Conservation (phyloP, 1,139 yeast genomes). For the Blastobotrys capitulatus region DNA sequence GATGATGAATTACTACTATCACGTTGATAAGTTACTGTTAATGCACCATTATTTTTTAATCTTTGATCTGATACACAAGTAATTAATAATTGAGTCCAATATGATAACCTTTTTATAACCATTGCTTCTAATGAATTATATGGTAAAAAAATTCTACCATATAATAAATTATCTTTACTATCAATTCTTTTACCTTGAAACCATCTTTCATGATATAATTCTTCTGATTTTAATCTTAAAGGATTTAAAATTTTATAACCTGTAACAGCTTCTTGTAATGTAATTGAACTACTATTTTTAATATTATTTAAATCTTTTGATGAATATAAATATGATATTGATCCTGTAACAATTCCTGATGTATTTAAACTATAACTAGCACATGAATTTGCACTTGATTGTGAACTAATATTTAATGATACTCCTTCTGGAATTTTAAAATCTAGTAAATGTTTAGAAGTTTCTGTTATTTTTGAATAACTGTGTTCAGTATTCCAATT, state of each 20-base stretch:
- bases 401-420: constrained; percentile 63
- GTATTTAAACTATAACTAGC: constrained; percentile 71
- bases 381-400: constrained; percentile 65
- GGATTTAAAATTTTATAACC: constrained; percentile 66
- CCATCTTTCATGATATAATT: constrained; percentile 30
- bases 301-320: constrained; percentile 52
- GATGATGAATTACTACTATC: constrained; percentile 61
- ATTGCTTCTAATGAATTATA: constrained; percentile 85
- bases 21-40: constrained; percentile 70
- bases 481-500: constrained; percentile 76
- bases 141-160: constrained; percentile 88
- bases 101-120: constrained; percentile 61
- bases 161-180: constrained; percentile 40
- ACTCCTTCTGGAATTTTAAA: constrained; percentile 70
- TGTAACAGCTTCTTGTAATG: constrained; percentile 70
- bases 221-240: constrained; percentile 22
- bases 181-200: constrained; percentile 33
- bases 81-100: constrained; percentile 57
- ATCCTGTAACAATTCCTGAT: constrained; percentile 66
- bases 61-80: constrained; percentile 73
- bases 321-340: constrained; percentile 75
- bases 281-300: constrained; percentile 47
- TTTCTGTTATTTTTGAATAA: constrained; percentile 65
- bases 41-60: constrained; percentile 47
- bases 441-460: constrained; percentile 64